phyloP scores from a whole-genome alignment of 2,329 filamentous ascomycete genomes.

The Fusarium falciforme region DNA sequence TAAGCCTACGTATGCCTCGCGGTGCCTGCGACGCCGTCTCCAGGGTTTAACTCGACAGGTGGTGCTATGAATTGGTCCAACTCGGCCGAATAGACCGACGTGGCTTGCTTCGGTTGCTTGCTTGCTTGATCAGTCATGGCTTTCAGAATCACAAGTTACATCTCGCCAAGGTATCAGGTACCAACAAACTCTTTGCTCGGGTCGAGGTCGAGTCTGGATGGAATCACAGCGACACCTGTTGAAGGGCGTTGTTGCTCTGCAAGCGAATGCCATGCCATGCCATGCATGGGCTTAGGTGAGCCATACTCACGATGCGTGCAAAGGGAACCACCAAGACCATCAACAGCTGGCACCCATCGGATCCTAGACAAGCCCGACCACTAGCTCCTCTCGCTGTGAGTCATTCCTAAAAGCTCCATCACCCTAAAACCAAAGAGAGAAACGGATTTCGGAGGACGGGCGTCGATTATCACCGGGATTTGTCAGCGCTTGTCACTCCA shows the following conservation, averaged over 20 bases:
- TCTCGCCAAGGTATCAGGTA: neutral
- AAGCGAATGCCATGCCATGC: neutral
- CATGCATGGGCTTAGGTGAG: neutral
- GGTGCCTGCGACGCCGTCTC: conserved; percentile 2
- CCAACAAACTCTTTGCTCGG: neutral
- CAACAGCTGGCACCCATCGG: neutral
- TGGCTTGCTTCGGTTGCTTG: neutral
- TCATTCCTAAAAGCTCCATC: conserved; percentile 21
- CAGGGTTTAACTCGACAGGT: conserved; percentile 2
- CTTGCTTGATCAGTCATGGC: neutral
- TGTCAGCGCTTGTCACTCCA: conserved; percentile 39
- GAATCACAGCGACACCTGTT: neutral
- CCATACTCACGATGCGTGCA: neutral
- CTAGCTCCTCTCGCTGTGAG: conserved; percentile 19
- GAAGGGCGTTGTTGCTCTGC: neutral
- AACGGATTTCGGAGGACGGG: conserved; percentile 38
- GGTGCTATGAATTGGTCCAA: neutral
- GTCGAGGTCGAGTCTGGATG: neutral
- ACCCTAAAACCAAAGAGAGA: neutral
- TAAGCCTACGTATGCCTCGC: conserved; percentile 10
- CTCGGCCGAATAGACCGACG: neutral
- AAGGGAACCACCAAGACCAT: neutral
- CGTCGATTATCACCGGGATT: conserved; percentile 36
- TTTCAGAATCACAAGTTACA: neutral
- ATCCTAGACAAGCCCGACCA: neutral